Percentiles rank a stretch among this genome's conserved stretches.
These are phyloP conservation scores for Isoetes engelmannii DNA, from an alignment of 83 land plant genomes.

Conservation along the genomic window DNA sequence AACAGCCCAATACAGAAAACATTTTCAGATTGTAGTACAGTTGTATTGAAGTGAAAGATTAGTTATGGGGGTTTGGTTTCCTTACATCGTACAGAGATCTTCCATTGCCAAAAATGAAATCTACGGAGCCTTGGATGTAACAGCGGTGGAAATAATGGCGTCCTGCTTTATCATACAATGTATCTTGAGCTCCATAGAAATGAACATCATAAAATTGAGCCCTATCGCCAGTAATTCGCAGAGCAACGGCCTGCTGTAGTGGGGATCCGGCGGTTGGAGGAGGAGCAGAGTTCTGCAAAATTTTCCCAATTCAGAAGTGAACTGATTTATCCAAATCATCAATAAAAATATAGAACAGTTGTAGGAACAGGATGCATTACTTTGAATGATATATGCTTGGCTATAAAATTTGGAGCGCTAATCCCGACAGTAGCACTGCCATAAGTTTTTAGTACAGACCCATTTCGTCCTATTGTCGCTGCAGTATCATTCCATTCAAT, in stretches of 20 bases:
- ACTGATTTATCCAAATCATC: not conserved
- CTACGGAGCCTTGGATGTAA: slow-evolving; percentile 10
- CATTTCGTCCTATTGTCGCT: not conserved
- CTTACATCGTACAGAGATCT: slow-evolving; percentile 22
- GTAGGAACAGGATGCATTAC: not conserved
- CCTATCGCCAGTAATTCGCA: slow-evolving; percentile 9
- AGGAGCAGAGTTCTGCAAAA: slow-evolving; percentile 21
- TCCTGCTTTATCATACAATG: slow-evolving; percentile 13
- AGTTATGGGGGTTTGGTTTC: not conserved
- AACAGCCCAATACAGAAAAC: not conserved
- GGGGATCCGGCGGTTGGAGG: slow-evolving; percentile 9
- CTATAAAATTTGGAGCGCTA: not conserved
- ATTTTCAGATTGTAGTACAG: too few species aligned
- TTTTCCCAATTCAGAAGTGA: too few species aligned
- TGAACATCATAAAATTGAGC: not conserved
- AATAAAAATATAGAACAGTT: not conserved
- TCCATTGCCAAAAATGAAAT: slow-evolving; percentile 18
- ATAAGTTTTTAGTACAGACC: not conserved
- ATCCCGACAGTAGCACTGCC: not conserved
- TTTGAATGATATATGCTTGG: not conserved
- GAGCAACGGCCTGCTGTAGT: not conserved
- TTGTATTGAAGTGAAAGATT: not conserved
- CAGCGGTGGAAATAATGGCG: slow-evolving; percentile 16
- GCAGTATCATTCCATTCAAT: slow-evolving; percentile 21
- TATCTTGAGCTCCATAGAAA: slow-evolving; percentile 9